Conservation (phyloP, 1,284 basidiomycete genomes). For the Marasmius fiardii region DNA sequence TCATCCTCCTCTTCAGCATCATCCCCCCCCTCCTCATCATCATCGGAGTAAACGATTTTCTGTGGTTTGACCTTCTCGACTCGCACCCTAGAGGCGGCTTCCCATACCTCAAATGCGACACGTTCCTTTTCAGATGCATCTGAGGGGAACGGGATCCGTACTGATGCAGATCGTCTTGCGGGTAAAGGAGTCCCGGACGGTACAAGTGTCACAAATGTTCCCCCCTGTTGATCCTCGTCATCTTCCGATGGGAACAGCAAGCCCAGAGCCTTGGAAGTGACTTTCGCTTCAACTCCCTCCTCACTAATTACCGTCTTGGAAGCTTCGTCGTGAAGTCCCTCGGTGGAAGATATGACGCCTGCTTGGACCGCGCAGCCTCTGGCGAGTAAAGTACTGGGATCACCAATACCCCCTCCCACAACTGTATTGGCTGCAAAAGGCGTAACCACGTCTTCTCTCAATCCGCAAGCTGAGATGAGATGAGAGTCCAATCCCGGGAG, state of each 20-base stretch:
- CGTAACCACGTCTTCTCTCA: conserved; percentile 65
- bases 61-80: conserved; percentile 62
- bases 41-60: conserved; percentile 47
- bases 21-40: conserved; percentile 44
- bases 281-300: conserved; percentile 44
- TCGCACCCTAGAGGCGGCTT: conserved; percentile 80
- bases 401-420: conserved; percentile 66
- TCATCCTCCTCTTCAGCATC: conserved; percentile 63
- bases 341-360: conserved; percentile 50
- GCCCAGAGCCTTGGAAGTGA: conserved; percentile 73
- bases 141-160: conserved; percentile 59
- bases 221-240: conserved; percentile 49
- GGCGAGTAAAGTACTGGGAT: conserved; percentile 89
- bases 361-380: conserved; percentile 90
- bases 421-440: conserved; percentile 66
- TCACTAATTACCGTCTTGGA: conserved; percentile 48
- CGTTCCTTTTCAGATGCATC: conserved; percentile 43
- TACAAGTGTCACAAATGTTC: conserved; percentile 65
- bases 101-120: conserved; percentile 83
- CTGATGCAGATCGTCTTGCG: conserved; percentile 63
- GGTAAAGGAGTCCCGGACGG: conserved; percentile 79
- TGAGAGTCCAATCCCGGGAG: conserved; percentile 84
- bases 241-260: conserved; percentile 69
- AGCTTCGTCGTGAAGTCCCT: conserved; percentile 41
- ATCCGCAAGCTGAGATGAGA: conserved; percentile 55